A percentile compares a stretch with the other conserved stretches of the same genome.
phyloP scores from a whole-genome alignment of 139 green algal species.

The Yamagishiella unicocca region DNA sequence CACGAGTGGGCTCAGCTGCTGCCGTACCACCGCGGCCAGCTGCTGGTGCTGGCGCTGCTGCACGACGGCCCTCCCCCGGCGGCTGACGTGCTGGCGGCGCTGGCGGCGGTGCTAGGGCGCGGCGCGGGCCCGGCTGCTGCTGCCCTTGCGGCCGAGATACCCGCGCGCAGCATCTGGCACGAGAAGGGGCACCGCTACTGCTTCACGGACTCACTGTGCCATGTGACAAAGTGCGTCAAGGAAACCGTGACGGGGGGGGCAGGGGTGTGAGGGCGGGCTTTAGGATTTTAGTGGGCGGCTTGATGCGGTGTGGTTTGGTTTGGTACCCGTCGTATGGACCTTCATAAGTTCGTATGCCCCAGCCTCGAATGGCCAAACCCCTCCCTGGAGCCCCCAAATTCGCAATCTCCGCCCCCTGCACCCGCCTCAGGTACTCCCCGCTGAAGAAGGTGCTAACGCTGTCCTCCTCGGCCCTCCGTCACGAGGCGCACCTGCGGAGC shows the following conservation, averaged over 20 bases:
- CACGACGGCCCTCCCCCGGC: constrained; percentile 40
- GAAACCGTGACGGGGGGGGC: not conserved
- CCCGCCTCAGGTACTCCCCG: constrained; percentile 14
- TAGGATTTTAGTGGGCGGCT: too few species aligned
- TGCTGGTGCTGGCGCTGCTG: constrained; percentile 40
- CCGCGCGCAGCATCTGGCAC: constrained; percentile 12
- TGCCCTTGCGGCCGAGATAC: constrained; percentile 38
- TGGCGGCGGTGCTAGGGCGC: constrained; percentile 36
- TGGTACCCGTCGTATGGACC: too few species aligned
- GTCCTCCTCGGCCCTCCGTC: not conserved
- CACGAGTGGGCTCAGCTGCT: constrained; percentile 45
- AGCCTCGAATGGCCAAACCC: too few species aligned
- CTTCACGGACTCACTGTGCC: constrained; percentile 21
- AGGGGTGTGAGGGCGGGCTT: not conserved
- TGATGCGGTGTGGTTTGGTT: too few species aligned
- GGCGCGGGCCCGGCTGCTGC: constrained; percentile 32
- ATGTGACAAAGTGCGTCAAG: not conserved
- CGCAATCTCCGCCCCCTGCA: not conserved
- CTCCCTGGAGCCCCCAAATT: too few species aligned
- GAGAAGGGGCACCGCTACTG: constrained; percentile 44
- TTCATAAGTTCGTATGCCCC: too few species aligned
- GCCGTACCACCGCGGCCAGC: constrained; percentile 37
- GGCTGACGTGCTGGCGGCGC: constrained; percentile 33
- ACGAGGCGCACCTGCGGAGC: constrained; percentile 22
- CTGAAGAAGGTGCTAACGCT: constrained; percentile 44